Base-by-base conservation (phyloP, 768 basidiomycete genomes). In the Galerina marginata region DNA sequence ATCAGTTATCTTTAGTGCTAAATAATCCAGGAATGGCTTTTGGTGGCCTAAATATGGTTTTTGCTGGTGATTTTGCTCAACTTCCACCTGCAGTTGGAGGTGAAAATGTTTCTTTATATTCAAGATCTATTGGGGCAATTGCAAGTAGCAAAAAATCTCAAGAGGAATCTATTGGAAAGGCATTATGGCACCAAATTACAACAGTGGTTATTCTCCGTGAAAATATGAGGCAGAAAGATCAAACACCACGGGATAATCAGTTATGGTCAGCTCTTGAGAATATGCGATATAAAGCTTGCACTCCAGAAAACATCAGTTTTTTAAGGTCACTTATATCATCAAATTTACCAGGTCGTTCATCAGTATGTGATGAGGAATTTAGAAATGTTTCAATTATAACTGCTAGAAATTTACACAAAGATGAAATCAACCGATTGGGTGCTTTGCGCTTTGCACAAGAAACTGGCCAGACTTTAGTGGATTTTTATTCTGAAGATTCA, bases 1-100 rank as follows among this genome's bases (percentile, higher is more conserved):
- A 51, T 2, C 60, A 65, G n/a, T 42, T 75, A 4, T 37, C 63
- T 3, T 48, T 60, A 9, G 63, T 65, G 2, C 23, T 51, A 3
- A 65, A 69, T 45, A 49, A 59, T 6, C 26, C 52, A 37, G 62
- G 68, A 7, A 14, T 39, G 9, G 60, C 69, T n/a, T 74, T 72
- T 69, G 78, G 77, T 15, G 75, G 77, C 0, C 65, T 77, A 9
- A 79, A 76, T 54, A 71, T 81, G 50, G 74, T 81, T 15, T 72
- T 81, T 59, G 77, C 77, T 9, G 78, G 79, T 3, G 79, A 81
- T 64, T 80, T 83, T 72, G 79, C 74, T 5, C 80, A 81, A 54
- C 65, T 81, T 2, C 79, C 77, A 1, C 80, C 74, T 42, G 69
- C 59, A 12, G 26, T 64, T 15, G 65, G 69, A 3, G 58, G 59